phyloP scores from a whole-genome alignment of 2,329 filamentous ascomycete species.

The Ascochyta pisi region DNA sequence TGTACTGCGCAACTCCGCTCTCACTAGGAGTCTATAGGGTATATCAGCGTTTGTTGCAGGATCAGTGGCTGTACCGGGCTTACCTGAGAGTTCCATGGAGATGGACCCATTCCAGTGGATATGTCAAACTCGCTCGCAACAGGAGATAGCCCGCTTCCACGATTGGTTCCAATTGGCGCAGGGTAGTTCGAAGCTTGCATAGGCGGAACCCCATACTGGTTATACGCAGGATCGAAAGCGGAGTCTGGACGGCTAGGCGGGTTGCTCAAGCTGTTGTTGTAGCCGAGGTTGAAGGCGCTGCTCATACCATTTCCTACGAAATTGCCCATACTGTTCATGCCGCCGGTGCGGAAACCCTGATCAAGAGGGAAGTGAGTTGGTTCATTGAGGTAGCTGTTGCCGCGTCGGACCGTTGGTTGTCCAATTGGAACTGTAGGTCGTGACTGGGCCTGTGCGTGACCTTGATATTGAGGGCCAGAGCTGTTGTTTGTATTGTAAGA shows the following conservation, averaged over 20 bases:
- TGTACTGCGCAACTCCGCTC: slow-evolving; percentile 64
- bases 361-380: slow-evolving; percentile 48
- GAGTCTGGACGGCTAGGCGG: slow-evolving; percentile 48
- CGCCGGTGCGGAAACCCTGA: slow-evolving; percentile 38
- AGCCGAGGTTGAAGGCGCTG: slow-evolving; percentile 23
- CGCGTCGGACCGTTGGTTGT: slow-evolving; percentile 38
- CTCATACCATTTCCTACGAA: slow-evolving; percentile 17
- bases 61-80: neutral
- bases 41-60: slow-evolving; percentile 9
- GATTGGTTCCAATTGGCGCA: slow-evolving; percentile 47
- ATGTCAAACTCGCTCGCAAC: slow-evolving; percentile 56
- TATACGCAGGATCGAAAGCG: slow-evolving; percentile 45
- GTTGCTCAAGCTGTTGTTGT: slow-evolving; percentile 32
- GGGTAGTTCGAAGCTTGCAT: slow-evolving; percentile 30
- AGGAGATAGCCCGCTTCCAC: slow-evolving; percentile 51
- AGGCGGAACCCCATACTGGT: slow-evolving; percentile 40
- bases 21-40: slow-evolving; percentile 34
- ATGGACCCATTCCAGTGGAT: slow-evolving; percentile 36
- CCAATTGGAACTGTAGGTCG: slow-evolving; percentile 27
- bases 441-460: slow-evolving; percentile 26
- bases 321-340: slow-evolving; percentile 20
- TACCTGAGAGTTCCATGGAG: slow-evolving; percentile 51
- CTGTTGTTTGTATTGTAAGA: slow-evolving; percentile 33
- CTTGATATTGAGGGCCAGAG: slow-evolving; percentile 28
- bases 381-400: slow-evolving; percentile 45